Percentiles rank a stretch among this genome's conserved stretches.
These are phyloP conservation scores for Phytopythium vexans DNA, from an alignment of 352 stramenopile genomes.

Conservation along the genomic window DNA sequence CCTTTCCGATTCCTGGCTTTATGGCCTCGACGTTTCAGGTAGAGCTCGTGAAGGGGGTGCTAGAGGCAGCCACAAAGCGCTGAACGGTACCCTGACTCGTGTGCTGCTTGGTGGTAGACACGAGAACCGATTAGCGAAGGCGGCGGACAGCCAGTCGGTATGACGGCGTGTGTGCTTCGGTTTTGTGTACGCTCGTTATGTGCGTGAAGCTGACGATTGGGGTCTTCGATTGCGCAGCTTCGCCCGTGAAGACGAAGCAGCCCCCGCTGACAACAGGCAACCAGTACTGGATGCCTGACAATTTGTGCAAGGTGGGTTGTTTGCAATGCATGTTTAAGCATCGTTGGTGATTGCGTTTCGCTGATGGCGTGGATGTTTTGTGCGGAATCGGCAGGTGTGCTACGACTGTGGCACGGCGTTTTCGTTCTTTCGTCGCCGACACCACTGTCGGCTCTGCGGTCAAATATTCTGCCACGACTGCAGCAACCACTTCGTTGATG, in stretches of 20 bases:
- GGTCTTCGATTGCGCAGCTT: conserved; percentile 4
- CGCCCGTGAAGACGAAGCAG: conserved; percentile 20
- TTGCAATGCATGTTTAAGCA: neutral
- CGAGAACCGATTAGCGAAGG: conserved; percentile 10
- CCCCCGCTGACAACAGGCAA: conserved; percentile 39
- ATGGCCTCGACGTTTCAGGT: conserved; percentile 52
- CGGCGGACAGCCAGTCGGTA: conserved; percentile 2
- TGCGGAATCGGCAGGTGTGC: conserved; percentile 51
- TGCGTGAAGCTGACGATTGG: neutral
- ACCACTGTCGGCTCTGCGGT: conserved; percentile 84
- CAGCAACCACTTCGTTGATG: conserved; percentile 77
- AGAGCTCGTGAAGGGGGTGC: no score
- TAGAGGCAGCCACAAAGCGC: no score
- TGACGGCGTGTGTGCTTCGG: neutral
- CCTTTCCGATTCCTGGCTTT: conserved; percentile 61
- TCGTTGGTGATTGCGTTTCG: neutral
- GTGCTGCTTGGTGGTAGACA: conserved; percentile 9
- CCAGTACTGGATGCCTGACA: conserved; percentile 86
- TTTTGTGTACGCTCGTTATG: neutral
- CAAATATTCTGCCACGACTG: conserved; percentile 87
- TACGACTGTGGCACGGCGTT: conserved; percentile 79
- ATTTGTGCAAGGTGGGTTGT: conserved; percentile 67
- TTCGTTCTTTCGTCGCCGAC: conserved; percentile 78
- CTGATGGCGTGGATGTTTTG: neutral
- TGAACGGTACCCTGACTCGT: neutral